Conservation (phyloP, 768 basidiomycete species). For the Tricholoma terreum region DNA sequence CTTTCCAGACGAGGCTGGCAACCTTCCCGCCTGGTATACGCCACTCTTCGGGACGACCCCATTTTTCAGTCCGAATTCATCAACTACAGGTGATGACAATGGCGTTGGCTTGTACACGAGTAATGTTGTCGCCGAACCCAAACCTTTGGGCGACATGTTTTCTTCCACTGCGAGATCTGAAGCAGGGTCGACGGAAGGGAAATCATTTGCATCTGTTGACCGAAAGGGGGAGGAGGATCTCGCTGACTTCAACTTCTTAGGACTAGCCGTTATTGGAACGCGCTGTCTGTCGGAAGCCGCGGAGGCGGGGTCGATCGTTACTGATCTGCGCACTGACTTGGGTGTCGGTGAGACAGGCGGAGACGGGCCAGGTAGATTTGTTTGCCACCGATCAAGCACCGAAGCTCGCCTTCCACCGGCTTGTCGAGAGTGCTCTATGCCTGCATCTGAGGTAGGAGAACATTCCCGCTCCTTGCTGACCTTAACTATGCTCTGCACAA, state of each 20-base stretch:
- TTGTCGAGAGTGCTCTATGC: conserved; percentile 31
- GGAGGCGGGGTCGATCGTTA: conserved; percentile 28
- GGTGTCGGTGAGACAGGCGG: conserved; percentile 43
- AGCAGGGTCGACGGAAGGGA: conserved; percentile 2
- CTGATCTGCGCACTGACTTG: conserved; percentile 37
- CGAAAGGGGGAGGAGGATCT: conserved; percentile 22
- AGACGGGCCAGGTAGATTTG: conserved; percentile 26
- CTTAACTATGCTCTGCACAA: conserved; percentile 81
- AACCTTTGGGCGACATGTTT: conserved; percentile 30
- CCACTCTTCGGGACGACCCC: conserved; percentile 11
- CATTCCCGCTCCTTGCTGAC: conserved; percentile 55
- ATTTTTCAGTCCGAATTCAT: conserved; percentile 48
- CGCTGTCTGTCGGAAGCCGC: conserved; percentile 18
- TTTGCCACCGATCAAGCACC: conserved; percentile 74
- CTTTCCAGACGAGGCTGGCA: conserved; percentile 51
- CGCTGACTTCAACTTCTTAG: conserved; percentile 17
- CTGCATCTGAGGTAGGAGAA: conserved; percentile 31
- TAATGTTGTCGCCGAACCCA: conserved; percentile 77
- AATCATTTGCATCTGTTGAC: conserved; percentile 4
- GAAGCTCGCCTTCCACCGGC: conserved; percentile 40
- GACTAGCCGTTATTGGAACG: conserved; percentile 3
- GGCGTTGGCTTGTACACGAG: conserved; percentile 58
- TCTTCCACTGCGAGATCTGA: conserved; percentile 10
- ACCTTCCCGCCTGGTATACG: conserved; percentile 24
- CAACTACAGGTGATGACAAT: conserved; percentile 38